These are phyloP conservation scores for Acacia melanoxylon DNA, from an alignment of 306 rosid genomes.

Conservation along the genomic window DNA sequence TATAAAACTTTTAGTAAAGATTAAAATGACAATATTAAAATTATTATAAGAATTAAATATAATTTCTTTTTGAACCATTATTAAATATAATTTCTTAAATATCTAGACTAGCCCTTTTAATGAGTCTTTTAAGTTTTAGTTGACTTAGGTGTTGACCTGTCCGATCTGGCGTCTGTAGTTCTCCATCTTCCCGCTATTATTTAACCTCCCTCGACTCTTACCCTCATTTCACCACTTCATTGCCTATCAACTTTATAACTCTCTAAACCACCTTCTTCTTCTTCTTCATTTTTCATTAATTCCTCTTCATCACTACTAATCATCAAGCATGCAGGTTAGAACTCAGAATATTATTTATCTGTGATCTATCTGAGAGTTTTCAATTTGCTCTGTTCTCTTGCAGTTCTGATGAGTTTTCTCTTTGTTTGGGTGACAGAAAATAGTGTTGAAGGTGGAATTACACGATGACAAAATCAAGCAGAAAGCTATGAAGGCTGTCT, in stretches of 20 bases:
- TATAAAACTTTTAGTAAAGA: too few species aligned
- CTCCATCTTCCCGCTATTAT: background rate
- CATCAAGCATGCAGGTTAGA: background rate
- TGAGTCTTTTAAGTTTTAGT: too few species aligned
- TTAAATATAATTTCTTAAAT: too few species aligned
- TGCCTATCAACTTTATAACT: too few species aligned
- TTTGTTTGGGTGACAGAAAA: slow-evolving; percentile 42
- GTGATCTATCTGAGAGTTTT: too few species aligned
- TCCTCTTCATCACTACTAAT: background rate
- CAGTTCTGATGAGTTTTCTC: background rate
- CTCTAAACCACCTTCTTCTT: too few species aligned
- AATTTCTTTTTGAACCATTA: too few species aligned
- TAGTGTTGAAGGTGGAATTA: slow-evolving; percentile 45
- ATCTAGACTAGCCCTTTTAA: too few species aligned
- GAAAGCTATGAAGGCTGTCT: slow-evolving; percentile 58
- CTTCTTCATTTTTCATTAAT: too few species aligned
- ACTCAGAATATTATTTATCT: background rate
- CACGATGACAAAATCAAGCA: slow-evolving; percentile 43
- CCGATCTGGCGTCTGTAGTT: background rate
- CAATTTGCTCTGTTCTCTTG: background rate
- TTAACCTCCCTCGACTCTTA: background rate
- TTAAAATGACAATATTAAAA: too few species aligned
- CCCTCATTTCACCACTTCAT: background rate
- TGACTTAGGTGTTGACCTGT: background rate
- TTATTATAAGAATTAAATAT: too few species aligned